Base-by-base conservation (phyloP, 805 yeast genomes). In the Starmerella apicola region DNA sequence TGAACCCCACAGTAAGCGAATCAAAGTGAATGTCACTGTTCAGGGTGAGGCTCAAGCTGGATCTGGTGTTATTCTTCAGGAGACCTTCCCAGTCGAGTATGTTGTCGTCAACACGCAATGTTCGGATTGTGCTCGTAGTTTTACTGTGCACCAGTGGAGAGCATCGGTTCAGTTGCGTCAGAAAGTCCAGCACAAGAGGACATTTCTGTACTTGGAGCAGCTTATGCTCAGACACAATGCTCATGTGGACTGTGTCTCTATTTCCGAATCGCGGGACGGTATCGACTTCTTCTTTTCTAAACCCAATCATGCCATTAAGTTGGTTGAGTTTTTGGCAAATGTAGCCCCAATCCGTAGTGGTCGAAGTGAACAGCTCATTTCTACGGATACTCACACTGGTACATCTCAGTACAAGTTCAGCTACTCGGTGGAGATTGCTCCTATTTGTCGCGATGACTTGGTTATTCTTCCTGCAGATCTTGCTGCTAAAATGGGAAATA, bases 101-200 rank as follows among this genome's bases (percentile, higher is more conserved):
- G 77, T 82, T n/a, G 96, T 85, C 37, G 69, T 82, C 49, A 94
- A 95, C 24, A 82, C 83, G 81, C 97, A 86, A 66, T 86, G 97
- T 70, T 76, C 95, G 4, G 97, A 86, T 66, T 86, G 97, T 76
- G 95, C 95, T 39, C 84, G 82, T 58, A 78, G 91, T 1, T 86
- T 78, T 56, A 86, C 97, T 18, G 78, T 86, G 18, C 82, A 86
- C 59, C 85, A 95, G 12, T 86, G 97, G 97, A 78, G 88, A 63
- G 94, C 95, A 13, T 72, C 86, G n/a, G 93, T 86, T 23, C 97
- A 86, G 64, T 78, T 86, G 53, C 80, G 97, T 70, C 97, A 86
- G 61, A 86, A 86, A 59, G 97, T 86, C 29, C 73, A 82, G 18
- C 97, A 86, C 62, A 86, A 86, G 65, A 77, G 95, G 68, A 86